These are phyloP conservation scores for Neofusicoccum umdonicola DNA, from an alignment of 2,329 filamentous ascomycete species.

Conservation along the genomic window DNA sequence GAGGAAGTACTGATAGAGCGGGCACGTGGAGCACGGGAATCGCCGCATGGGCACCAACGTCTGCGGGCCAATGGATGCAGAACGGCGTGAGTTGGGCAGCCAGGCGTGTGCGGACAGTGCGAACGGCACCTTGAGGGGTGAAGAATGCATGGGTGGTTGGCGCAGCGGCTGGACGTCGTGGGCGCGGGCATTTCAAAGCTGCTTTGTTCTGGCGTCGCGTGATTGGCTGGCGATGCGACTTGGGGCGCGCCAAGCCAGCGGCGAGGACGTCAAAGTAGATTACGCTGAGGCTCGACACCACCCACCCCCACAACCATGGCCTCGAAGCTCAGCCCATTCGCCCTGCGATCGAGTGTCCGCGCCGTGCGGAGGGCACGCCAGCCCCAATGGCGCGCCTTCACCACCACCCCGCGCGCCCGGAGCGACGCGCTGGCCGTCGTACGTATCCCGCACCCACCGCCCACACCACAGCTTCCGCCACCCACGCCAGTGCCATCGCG, in stretches of 20 bases:
- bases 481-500: constrained; percentile 4
- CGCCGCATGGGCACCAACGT: neutral
- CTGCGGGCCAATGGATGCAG: neutral
- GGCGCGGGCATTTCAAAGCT: constrained; percentile 11
- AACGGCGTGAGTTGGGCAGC: neutral
- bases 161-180: neutral
- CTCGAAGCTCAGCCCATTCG: constrained; percentile 73
- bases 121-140: neutral
- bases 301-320: constrained; percentile 58
- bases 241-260: constrained; percentile 4
- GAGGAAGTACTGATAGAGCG: neutral
- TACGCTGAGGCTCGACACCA: neutral
- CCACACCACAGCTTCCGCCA: neutral
- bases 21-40: neutral
- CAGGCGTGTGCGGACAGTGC: too few relatives aligned
- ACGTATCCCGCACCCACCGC: constrained; percentile 29
- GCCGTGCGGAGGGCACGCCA: constrained; percentile 61
- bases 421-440: constrained; percentile 69
- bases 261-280: constrained; percentile 15
- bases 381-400: constrained; percentile 71
- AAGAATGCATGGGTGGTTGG: neutral
- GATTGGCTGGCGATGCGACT: constrained; percentile 7
- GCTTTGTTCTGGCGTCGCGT: constrained; percentile 2
- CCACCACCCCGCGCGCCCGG: constrained; percentile 62
- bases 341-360: constrained; percentile 68